Conservation (phyloP, 345 rosid species). For the Arabidopsis thaliana region DNA sequence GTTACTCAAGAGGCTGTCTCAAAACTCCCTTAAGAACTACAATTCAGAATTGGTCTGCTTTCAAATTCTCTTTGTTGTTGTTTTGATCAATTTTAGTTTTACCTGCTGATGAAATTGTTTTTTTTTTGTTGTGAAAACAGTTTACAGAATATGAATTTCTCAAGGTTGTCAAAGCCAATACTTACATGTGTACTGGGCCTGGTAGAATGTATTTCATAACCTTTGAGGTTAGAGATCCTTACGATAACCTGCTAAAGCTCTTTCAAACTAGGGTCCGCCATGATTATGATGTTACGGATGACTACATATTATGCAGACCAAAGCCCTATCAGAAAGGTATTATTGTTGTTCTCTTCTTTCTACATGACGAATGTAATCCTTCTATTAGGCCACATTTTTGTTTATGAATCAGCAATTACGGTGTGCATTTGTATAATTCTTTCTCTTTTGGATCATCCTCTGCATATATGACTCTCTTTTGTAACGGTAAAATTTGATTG, state of each 20-base stretch:
- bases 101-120: background rate
- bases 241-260: background rate
- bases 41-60: background rate
- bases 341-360: background rate
- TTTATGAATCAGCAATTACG: too few species aligned
- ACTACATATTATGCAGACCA: background rate
- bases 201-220: background rate
- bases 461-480: background rate
- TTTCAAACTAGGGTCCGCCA: background rate
- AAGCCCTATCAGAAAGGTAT: background rate
- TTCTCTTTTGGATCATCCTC: too few species aligned
- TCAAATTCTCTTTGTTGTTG: background rate
- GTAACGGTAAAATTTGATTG: background rate
- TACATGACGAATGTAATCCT: background rate
- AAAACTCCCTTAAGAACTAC: background rate
- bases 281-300: background rate
- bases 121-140: too few species aligned
- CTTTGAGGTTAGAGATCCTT: background rate
- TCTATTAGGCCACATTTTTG: background rate
- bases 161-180: constrained; percentile 2
- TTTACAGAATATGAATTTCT: background rate
- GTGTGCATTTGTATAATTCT: too few species aligned
- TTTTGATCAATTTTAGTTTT: background rate
- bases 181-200: background rate
- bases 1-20: background rate